A percentile compares a stretch with the other conserved stretches of the same genome.
phyloP scores from a whole-genome alignment of 257 asterid genomes.

The Petunia secreta region DNA sequence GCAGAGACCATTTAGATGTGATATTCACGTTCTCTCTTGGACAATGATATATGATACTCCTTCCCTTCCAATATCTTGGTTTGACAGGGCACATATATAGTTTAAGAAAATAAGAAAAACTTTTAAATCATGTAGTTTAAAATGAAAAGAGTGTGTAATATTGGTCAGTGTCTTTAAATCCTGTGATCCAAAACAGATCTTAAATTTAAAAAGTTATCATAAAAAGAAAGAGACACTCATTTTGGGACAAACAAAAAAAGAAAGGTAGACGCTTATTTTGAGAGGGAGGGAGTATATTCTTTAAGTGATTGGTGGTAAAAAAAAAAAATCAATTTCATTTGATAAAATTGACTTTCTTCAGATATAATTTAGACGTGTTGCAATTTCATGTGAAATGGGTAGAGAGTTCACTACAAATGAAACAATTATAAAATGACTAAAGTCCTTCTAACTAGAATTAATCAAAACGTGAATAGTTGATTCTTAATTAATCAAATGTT shows the following conservation, averaged over 20 bases:
- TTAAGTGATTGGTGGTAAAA: neutral
- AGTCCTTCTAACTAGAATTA: neutral
- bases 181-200: no score
- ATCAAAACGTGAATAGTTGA: neutral
- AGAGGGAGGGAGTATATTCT: neutral
- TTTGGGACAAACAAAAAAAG: no score
- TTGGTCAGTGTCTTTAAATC: no score
- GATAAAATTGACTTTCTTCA: neutral
- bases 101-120: no score
- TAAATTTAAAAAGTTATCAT: no score
- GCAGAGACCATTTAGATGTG: neutral
- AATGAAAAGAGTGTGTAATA: no score
- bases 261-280: no score
- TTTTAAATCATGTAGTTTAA: no score
- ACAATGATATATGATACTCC: neutral
- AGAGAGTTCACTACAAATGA: neutral
- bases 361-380: neutral
- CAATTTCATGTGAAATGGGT: neutral
- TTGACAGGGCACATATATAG: no score
- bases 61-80: no score
- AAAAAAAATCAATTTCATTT: neutral
- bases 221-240: no score
- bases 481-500: neutral
- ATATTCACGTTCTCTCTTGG: neutral
- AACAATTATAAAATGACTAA: neutral